A percentile compares a stretch with the other conserved stretches of the same genome.
phyloP scores from a whole-genome alignment of 768 basidiomycete species.

The Asterophora parasitica region DNA sequence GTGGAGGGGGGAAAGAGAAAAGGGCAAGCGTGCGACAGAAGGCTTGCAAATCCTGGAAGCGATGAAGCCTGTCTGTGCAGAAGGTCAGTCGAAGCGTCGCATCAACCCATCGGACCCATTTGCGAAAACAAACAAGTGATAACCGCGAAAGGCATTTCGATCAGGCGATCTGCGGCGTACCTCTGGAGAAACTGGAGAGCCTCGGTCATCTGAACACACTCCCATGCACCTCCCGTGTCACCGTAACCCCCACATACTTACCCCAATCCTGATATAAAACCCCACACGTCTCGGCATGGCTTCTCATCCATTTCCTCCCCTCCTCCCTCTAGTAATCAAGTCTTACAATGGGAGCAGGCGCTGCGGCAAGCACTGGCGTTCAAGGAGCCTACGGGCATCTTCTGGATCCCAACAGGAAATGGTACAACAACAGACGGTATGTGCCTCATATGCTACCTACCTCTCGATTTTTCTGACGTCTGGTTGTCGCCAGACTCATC shows the following conservation, averaged over 20 bases:
- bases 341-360: constrained; percentile 52
- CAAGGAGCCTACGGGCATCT: constrained; percentile 45
- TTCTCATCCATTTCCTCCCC: constrained; percentile 30
- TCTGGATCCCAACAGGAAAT: constrained; percentile 60
- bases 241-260: constrained; percentile 15
- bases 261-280: constrained; percentile 26
- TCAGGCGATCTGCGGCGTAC: constrained; percentile 27
- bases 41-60: too few species aligned
- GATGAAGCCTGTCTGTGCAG: neutral
- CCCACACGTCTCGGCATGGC: constrained; percentile 19
- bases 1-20: neutral
- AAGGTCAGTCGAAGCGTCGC: neutral
- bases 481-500: constrained; percentile 42
- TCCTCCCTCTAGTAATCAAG: constrained; percentile 19
- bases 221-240: too few species aligned
- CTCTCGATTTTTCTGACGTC: neutral
- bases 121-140: constrained; percentile 2
- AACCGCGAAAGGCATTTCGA: constrained; percentile 7
- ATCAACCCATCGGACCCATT: neutral
- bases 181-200: constrained; percentile 35
- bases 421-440: constrained; percentile 75
- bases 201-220: constrained; percentile 28
- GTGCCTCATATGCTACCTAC: neutral
- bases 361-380: constrained; percentile 30
- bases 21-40: too few species aligned